Percentiles rank a stretch among this genome's conserved stretches.
Conservation (phyloP, 176 grass and related monocot genomes). For the Zoysia pacifica region DNA sequence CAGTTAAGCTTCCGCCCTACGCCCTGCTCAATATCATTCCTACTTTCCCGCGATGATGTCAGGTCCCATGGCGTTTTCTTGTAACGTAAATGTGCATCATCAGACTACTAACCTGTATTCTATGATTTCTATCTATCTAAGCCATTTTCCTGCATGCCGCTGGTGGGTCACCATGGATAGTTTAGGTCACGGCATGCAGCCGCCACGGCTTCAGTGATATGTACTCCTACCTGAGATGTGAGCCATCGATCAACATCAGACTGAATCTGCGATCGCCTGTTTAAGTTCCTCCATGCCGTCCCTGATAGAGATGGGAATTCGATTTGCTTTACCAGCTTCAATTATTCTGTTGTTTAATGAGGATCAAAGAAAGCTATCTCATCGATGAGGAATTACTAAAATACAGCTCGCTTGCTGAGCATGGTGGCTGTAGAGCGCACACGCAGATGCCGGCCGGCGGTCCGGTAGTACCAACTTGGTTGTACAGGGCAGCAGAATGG, state of each 20-base stretch:
- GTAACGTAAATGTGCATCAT: constrained; percentile 4
- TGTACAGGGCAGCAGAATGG: constrained; percentile 16
- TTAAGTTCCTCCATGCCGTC: background rate
- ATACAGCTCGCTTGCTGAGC: constrained; percentile 11
- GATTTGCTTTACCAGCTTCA: constrained; percentile 36
- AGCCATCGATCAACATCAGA: background rate
- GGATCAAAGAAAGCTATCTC: constrained; percentile 1
- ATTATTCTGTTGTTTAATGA: constrained; percentile 4
- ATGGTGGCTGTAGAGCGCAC: background rate
- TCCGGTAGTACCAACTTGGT: background rate
- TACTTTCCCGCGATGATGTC: background rate
- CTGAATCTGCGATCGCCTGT: constrained; percentile 15
- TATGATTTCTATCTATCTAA: background rate
- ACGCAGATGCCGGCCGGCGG: constrained; percentile 15
- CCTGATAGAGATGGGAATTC: background rate
- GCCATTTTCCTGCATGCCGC: background rate
- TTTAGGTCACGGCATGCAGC: constrained; percentile 23
- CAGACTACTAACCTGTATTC: constrained; percentile 12
- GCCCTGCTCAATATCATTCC: background rate
- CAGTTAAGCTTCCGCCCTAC: constrained; percentile 1
- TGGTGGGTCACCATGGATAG: constrained; percentile 3
- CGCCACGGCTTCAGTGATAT: constrained; percentile 9
- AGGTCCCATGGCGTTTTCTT: background rate
- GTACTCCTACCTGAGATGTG: constrained; percentile 3
- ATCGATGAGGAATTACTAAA: constrained; percentile 7